Base-by-base conservation (phyloP, 1,284 basidiomycete genomes). In the Macrocybe sp. region DNA sequence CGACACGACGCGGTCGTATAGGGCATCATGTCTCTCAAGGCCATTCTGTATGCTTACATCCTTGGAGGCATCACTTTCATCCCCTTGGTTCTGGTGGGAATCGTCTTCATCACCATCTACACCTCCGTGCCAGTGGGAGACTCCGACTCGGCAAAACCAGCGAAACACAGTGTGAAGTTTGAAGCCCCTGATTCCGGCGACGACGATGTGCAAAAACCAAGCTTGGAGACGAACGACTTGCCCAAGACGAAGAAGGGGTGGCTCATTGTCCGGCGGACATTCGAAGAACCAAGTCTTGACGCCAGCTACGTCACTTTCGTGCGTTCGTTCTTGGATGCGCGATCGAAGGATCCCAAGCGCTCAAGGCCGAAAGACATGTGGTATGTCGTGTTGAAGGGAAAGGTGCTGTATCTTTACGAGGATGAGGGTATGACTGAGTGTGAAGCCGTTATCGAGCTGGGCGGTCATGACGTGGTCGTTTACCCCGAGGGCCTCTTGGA, bases 381-480 rank as follows among this genome's bases (percentile, higher is more conserved):
- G 81, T 95, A 85, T 64, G 85, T 85, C 46, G 88, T 85, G 2
- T 76, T 97, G 60, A 96, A 95, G 74, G 89, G 89, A 39, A 85
- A 81, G 56, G 84, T 94, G 33, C 72, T 97, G 16, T 97, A 92
- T 65, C 71, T 97, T 14, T 96, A 96, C 68, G 90, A 95, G 64
- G 89, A 93, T 65, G 90, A 95, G 66, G 75, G 74, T 28, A 89
- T 90, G 82, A 78, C 78, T 39, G 92, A 96, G 58, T 92, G 89
- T 66, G 85, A 87, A 58, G 90, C 85, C 2, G 92, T 84, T 8
- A 79, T 97, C 43, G 85, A 93, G 62, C 69, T 97, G 44, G 73
- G 82, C 42, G 68, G 81, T 7, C 88, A 92, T 64, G 76, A 85
- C 44, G 85, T 94, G 36, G 67, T 75, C 22, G 71, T 96, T 37